These are phyloP conservation scores for Sclerospora graminicola DNA, from an alignment of 352 stramenopile species.

Conservation along the genomic window DNA sequence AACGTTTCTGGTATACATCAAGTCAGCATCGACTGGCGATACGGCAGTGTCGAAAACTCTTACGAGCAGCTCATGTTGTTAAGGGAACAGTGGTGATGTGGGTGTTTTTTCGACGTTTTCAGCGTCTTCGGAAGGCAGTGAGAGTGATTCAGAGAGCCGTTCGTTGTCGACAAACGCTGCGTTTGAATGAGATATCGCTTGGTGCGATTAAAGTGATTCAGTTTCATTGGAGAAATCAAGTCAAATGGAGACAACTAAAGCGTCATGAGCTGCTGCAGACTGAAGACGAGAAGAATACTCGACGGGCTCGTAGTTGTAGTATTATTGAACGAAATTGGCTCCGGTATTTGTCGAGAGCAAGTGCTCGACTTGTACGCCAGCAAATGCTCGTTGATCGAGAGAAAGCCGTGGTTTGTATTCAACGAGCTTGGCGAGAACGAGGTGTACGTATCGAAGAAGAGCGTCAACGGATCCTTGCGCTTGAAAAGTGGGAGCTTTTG, in stretches of 20 bases:
- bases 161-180: conserved; percentile 13
- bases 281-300: conserved; percentile 13
- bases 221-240: conserved; percentile 22
- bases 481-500: conserved; percentile 28
- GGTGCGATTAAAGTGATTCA: conserved; percentile 25
- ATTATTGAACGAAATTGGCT: conserved; percentile 37
- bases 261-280: conserved; percentile 4
- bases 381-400: conserved; percentile 23
- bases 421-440: conserved; percentile 19
- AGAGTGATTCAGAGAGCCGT: conserved; percentile 28
- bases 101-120: conserved; percentile 14
- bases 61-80: conserved; percentile 49
- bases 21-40: conserved; percentile 59
- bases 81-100: conserved; percentile 27
- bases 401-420: conserved; percentile 19
- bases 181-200: conserved; percentile 9
- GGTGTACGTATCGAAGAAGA: conserved; percentile 6
- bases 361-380: conserved; percentile 24
- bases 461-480: conserved; percentile 14
- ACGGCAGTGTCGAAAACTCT: conserved; percentile 50
- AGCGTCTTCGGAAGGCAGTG: conserved; percentile 21
- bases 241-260: conserved; percentile 9
- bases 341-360: conserved; percentile 20
- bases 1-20: conserved; percentile 79
- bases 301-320: conserved; percentile 16